Evolutionary conservation across 768 basidiomycete species (phyloP), one percentile per base, ranked within the genome.

Genomic region (Tricholoma sp.): DNA sequence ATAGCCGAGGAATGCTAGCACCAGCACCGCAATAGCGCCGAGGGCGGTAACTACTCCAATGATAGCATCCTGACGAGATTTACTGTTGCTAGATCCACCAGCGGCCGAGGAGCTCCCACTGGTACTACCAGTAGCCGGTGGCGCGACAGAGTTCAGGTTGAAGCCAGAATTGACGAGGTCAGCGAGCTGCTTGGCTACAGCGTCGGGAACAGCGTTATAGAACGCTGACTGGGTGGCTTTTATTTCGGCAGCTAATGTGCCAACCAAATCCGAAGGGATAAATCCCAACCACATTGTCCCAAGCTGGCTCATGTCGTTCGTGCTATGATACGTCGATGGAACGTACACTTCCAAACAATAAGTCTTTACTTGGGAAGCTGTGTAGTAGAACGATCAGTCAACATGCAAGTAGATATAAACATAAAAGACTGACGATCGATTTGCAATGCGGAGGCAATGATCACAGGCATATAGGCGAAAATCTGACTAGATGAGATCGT

Each of bases 1-100:
- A 66, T 83, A 85, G 43, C 83, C 77, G 64, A 95, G 86, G 74
- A 84, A 89, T 14, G 77, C 79, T 29, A 93, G 78, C 34, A 89
- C 83, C 41, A 91, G 64, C 43, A 93, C 67, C 0, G 91, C 85
- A 55, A 94, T 80, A 4, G 81, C 89, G 11, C 93, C 93, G 18
- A 96, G 80, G 2, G 88, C 84, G 39, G 82, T 84, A 60, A 93
- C 89, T 3, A 96, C 92, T 19, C 94, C 94, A 59, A 97, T 94
- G 67, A 96, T 94, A 22, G 91, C 91, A 62, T 95, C 84, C 65
- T 89, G 82, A 11, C 91, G 79, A 14, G 78, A 74, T 63, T 80
- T n/a, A n/a, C n/a, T 83, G 55, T 73, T 72, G 19, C 61, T 59
- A n/a, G 68, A 69, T 22, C 67, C 69, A 27, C 64, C 71, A 1